These are phyloP conservation scores for Tilletia setariae DNA, from an alignment of 1,284 basidiomycete genomes.

Conservation along the genomic window DNA sequence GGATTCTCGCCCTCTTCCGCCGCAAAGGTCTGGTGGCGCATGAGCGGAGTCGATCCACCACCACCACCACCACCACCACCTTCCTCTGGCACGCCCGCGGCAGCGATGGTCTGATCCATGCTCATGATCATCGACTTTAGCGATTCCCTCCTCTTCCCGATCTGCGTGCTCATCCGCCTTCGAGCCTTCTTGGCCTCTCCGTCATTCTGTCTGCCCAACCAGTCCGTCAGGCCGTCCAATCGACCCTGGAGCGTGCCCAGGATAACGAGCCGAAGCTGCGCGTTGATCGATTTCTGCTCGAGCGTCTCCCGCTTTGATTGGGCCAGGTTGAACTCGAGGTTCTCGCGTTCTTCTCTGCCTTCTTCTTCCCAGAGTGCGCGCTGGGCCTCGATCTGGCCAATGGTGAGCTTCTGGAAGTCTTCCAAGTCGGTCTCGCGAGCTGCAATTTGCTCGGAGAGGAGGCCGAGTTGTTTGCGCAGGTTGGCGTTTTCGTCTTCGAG, in stretches of 20 bases:
- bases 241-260: slow-evolving; percentile 17
- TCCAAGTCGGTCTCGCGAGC: slow-evolving; percentile 25
- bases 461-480: slow-evolving; percentile 26
- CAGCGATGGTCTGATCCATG: slow-evolving; percentile 15
- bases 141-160: slow-evolving; percentile 20
- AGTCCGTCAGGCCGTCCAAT: slow-evolving; percentile 20
- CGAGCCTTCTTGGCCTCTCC: slow-evolving; percentile 14
- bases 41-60: slow-evolving; percentile 7
- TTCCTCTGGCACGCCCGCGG: background rate
- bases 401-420: slow-evolving; percentile 16
- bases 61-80: background rate
- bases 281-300: slow-evolving; percentile 23
- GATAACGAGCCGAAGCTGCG: slow-evolving; percentile 20
- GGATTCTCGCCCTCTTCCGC: background rate
- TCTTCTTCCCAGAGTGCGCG: slow-evolving; percentile 20
- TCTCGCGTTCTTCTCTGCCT: slow-evolving; percentile 17
- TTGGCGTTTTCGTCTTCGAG: slow-evolving; percentile 33
- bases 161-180: slow-evolving; percentile 22
- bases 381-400: slow-evolving; percentile 15
- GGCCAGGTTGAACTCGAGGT: slow-evolving; percentile 9
- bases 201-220: slow-evolving; percentile 16
- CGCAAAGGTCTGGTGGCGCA: slow-evolving; percentile 14
- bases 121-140: slow-evolving; percentile 15
- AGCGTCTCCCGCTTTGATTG: slow-evolving; percentile 7
- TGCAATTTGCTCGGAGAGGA: slow-evolving; percentile 28